A percentile compares a stretch with the other conserved stretches of the same genome.
phyloP scores from a whole-genome alignment of 495 filamentous ascomycete species.

The Aspergillus cavernicola region DNA sequence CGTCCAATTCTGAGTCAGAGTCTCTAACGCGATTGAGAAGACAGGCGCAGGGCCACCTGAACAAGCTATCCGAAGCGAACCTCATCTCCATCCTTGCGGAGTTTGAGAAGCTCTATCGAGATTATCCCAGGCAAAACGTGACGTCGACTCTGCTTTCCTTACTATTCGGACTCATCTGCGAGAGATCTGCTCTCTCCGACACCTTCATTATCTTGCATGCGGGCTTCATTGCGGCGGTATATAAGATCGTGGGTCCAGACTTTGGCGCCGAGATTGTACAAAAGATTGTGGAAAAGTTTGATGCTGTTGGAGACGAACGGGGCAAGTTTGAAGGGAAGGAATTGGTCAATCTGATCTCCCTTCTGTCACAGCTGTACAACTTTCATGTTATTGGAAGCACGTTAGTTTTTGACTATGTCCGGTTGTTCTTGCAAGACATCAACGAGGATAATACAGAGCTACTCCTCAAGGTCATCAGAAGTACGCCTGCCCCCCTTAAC shows the following conservation, averaged over 20 bases:
- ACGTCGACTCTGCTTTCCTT: slow-evolving; percentile 72
- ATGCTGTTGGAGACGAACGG: slow-evolving; percentile 34
- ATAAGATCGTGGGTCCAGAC: slow-evolving; percentile 81
- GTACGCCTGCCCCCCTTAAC: slow-evolving; percentile 30
- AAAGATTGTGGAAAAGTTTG: slow-evolving; percentile 67
- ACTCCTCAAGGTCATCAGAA: slow-evolving; percentile 76
- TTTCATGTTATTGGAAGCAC: slow-evolving; percentile 82
- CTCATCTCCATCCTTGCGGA: slow-evolving; percentile 75
- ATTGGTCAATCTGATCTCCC: slow-evolving; percentile 71
- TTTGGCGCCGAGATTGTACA: slow-evolving; percentile 84
- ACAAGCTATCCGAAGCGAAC: slow-evolving; percentile 88
- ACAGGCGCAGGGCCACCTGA: slow-evolving; percentile 82
- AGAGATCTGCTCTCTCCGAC: slow-evolving; percentile 71
- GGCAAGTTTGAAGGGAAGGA: slow-evolving; percentile 59
- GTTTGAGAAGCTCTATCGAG: slow-evolving; percentile 76
- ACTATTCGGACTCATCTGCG: slow-evolving; percentile 69
- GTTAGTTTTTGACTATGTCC: slow-evolving; percentile 86
- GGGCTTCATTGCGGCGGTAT: slow-evolving; percentile 82
- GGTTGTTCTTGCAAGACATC: slow-evolving; percentile 66
- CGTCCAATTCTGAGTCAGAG: slow-evolving; percentile 60
- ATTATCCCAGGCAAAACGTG: slow-evolving; percentile 77
- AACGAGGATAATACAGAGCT: slow-evolving; percentile 91
- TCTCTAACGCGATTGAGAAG: slow-evolving; percentile 65
- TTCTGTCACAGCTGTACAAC: slow-evolving; percentile 85
- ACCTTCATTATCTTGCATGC: slow-evolving; percentile 88